phyloP scores from a whole-genome alignment of 2,329 filamentous ascomycete genomes.

The Aspergillus candidus region DNA sequence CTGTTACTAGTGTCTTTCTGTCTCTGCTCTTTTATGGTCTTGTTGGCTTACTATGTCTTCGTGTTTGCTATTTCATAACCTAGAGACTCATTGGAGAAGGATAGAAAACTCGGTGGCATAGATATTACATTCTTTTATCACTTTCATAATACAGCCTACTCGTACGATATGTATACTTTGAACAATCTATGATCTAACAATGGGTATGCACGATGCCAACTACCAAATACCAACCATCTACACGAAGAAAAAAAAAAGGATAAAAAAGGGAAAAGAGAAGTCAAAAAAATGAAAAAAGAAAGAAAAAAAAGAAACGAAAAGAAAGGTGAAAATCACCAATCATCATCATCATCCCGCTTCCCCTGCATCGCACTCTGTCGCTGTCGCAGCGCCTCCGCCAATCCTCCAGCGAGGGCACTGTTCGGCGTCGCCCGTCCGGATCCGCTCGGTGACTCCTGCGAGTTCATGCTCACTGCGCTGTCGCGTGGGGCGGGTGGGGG shows the following conservation, averaged over 20 bases:
- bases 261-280: constrained; percentile 15
- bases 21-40: too few relatives aligned
- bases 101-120: too few relatives aligned
- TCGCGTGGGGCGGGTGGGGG: constrained; percentile 65
- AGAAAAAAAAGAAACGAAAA: constrained; percentile 7
- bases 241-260: constrained; percentile 6
- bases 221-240: constrained; percentile 1
- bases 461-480: constrained; percentile 45
- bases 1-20: too few relatives aligned
- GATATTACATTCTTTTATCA: too few relatives aligned
- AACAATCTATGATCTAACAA: constrained; percentile 6
- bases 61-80: too few relatives aligned
- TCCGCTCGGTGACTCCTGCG: constrained; percentile 49
- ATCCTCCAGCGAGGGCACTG: constrained; percentile 57
- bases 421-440: constrained; percentile 67
- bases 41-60: too few relatives aligned
- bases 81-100: too few relatives aligned
- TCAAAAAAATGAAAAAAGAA: constrained; percentile 8
- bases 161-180: too few relatives aligned
- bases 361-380: constrained; percentile 71
- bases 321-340: constrained; percentile 52
- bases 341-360: constrained; percentile 62
- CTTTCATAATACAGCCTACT: too few relatives aligned
- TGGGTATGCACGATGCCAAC: too few relatives aligned
- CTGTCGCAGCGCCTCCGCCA: constrained; percentile 72